Conservation (phyloP, 257 asterid genomes). For the Capsicum pubescens region DNA sequence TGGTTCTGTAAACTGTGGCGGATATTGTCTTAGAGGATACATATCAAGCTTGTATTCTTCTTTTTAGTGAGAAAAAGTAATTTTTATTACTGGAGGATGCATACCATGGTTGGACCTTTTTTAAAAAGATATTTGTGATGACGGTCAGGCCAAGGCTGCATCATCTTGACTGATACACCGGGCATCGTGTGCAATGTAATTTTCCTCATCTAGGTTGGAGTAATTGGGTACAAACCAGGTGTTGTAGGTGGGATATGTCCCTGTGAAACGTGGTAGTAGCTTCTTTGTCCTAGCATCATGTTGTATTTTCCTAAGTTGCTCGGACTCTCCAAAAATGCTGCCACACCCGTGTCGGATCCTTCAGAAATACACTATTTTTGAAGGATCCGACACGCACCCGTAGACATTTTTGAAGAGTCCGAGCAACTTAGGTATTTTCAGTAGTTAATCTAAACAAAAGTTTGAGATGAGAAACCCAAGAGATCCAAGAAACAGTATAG, state of each 20-base stretch:
- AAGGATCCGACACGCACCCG: too few relatives aligned
- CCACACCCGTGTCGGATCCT: too few relatives aligned
- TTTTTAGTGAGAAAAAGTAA: neutral
- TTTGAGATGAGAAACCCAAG: neutral
- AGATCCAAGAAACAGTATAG: neutral
- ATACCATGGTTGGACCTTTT: neutral
- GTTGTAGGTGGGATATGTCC: neutral
- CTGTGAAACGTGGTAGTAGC: neutral
- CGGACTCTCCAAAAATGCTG: too few relatives aligned
- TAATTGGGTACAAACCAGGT: neutral
- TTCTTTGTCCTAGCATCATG: neutral
- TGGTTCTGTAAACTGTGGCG: neutral
- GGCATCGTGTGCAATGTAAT: too few relatives aligned
- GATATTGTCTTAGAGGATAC: neutral
- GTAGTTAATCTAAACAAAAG: neutral
- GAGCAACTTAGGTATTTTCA: too few relatives aligned
- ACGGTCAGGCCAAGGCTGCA: neutral
- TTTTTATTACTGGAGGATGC: neutral
- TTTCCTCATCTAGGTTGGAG: neutral
- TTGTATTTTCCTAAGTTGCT: too few relatives aligned
- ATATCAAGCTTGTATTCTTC: constrained; percentile 19
- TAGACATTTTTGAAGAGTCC: too few relatives aligned
- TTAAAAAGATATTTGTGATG: neutral
- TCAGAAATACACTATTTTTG: too few relatives aligned
- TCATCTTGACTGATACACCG: neutral